Evolutionary conservation across 306 rosid genomes (phyloP).

Genomic region (Echinosophora koreensis): DNA sequence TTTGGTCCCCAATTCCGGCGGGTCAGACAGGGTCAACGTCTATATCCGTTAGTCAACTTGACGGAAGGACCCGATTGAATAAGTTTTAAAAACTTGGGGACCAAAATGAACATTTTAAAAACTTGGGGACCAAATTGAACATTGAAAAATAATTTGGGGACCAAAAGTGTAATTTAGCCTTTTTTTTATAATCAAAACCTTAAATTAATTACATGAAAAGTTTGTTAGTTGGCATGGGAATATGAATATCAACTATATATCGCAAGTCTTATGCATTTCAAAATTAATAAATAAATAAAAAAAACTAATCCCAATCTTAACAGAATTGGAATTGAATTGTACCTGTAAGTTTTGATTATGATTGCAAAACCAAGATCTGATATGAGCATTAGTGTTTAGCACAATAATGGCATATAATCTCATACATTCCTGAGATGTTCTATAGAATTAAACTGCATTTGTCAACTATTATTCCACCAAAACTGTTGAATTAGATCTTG

Average conservation of each 20-base stretch:
- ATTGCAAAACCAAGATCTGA: background rate
- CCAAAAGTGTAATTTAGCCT: too few relatives aligned
- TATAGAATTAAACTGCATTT: background rate
- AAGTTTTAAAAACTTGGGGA: too few relatives aligned
- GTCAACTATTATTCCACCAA: background rate
- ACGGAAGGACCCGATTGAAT: too few relatives aligned
- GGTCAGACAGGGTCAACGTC: too few relatives aligned
- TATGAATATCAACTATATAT: background rate
- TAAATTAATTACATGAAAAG: background rate
- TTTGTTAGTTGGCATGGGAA: constrained; percentile 6
- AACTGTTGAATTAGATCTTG: background rate
- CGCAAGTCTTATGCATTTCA: background rate
- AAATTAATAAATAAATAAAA: background rate
- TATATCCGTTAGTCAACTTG: too few relatives aligned
- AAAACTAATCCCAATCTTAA: constrained; percentile 8
- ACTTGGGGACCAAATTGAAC: too few relatives aligned
- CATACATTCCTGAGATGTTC: background rate
- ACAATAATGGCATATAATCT: background rate
- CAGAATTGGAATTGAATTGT: constrained; percentile 10
- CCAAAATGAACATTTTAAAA: too few relatives aligned
- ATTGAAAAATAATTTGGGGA: too few relatives aligned
- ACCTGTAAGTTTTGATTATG: background rate
- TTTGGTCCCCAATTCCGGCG: too few relatives aligned
- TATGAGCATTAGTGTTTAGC: background rate
- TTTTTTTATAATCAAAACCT: too few relatives aligned